Evolutionary conservation across 225 moss, liverwort and hornwort species (phyloP).

Genomic region (Pseudoscleropodium purum): DNA sequence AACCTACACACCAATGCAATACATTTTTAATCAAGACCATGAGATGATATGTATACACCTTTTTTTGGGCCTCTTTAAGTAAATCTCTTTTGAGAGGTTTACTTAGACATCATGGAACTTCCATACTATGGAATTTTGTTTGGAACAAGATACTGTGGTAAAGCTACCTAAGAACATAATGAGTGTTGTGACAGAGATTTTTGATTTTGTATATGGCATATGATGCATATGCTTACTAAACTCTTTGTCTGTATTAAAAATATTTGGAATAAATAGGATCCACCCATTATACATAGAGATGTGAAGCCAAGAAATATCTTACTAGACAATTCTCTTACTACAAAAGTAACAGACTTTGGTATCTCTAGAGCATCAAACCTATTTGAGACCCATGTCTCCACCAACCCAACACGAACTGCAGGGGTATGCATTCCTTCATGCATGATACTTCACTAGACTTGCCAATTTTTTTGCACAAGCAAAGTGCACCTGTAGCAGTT

Average conservation of each 20-base stretch:
- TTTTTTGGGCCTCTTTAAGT: not conserved
- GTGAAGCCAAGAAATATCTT: constrained; percentile 29
- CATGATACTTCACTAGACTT: not conserved
- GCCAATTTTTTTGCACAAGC: not conserved
- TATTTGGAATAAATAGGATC: not conserved
- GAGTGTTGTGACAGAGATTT: not conserved
- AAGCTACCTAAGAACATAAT: not conserved
- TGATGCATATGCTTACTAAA: not conserved
- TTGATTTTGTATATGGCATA: not conserved
- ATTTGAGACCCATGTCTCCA: constrained; percentile 22
- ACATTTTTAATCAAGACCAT: not conserved
- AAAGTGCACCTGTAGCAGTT: not conserved
- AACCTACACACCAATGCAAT: constrained; percentile 19
- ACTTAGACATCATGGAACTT: not conserved
- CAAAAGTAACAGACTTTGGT: constrained; percentile 37
- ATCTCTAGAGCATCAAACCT: constrained; percentile 20
- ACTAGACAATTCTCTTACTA: constrained; percentile 2
- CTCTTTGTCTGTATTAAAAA: not conserved
- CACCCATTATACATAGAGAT: constrained; percentile 23
- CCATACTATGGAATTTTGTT: not conserved
- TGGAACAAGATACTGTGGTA: not conserved
- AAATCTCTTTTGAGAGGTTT: not conserved
- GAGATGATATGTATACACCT: not conserved
- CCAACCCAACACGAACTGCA: constrained; percentile 19
- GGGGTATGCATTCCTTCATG: not conserved